Evolutionary conservation across 176 grass and related monocot genomes (phyloP).

Genomic region (Urochloa ruziziensis): DNA sequence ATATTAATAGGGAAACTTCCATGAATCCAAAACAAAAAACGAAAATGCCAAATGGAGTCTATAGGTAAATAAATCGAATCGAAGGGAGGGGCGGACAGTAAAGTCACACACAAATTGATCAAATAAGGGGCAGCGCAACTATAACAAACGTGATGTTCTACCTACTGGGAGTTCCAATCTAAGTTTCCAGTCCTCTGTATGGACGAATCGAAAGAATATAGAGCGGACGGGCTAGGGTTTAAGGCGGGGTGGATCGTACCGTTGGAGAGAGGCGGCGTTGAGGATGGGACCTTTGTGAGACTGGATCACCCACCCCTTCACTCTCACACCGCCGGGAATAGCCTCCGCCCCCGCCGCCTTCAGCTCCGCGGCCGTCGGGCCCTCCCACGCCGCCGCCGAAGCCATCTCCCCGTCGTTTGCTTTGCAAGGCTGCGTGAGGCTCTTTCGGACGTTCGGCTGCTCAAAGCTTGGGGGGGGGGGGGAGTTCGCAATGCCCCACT

Average conservation of each 20-base stretch:
- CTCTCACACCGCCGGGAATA: slow-evolving; percentile 51
- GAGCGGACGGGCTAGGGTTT: slow-evolving; percentile 33
- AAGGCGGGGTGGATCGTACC: slow-evolving; percentile 35
- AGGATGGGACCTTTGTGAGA: slow-evolving; percentile 78
- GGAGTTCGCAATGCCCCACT: background rate
- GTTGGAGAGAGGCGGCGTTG: slow-evolving; percentile 54
- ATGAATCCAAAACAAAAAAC: background rate
- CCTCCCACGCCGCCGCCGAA: slow-evolving; percentile 55
- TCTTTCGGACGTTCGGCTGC: background rate
- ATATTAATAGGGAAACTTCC: background rate
- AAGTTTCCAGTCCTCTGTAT: background rate
- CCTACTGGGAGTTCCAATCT: background rate
- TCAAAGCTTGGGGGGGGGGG: background rate
- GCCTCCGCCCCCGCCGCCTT: slow-evolving; percentile 63
- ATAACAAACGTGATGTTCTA: background rate
- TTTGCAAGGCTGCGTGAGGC: background rate
- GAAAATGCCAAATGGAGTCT: background rate
- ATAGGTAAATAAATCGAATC: background rate
- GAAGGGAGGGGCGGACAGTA: too few species aligned
- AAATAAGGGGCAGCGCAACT: background rate
- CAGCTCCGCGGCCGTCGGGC: slow-evolving; percentile 67
- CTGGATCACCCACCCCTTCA: slow-evolving; percentile 77
- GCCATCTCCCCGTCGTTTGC: slow-evolving; percentile 32
- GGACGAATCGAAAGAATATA: background rate
- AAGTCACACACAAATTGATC: background rate